These are phyloP conservation scores for Acacia pycnantha DNA, from an alignment of 331 rosid genomes.

Conservation along the genomic window DNA sequence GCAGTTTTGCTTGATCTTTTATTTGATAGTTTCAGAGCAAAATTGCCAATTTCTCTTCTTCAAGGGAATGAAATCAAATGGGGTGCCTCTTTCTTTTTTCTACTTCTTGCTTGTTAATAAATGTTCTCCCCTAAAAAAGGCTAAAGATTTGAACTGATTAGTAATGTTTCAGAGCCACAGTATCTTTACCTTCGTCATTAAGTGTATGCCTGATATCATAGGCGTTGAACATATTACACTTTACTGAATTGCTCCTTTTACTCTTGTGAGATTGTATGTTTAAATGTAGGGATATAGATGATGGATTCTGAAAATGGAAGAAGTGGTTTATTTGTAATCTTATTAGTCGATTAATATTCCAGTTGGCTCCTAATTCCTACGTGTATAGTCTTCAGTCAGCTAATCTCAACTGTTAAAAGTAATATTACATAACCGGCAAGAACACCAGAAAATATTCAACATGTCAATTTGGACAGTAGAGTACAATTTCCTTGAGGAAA, in stretches of 20 bases:
- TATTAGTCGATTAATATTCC: slow-evolving; percentile 13
- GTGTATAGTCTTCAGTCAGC: neutral
- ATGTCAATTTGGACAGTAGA: neutral
- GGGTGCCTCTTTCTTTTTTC: slow-evolving; percentile 3
- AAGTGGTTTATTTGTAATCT: neutral
- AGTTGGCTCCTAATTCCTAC: neutral
- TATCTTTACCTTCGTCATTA: neutral
- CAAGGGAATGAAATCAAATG: slow-evolving; percentile 7
- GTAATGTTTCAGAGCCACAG: neutral
- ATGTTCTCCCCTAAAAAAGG: neutral
- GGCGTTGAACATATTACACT: neutral
- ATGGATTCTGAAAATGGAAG: neutral
- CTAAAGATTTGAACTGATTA: slow-evolving; percentile 3
- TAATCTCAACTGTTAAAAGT: neutral
- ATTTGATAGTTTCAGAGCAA: neutral
- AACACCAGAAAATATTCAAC: neutral
- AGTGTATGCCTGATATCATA: neutral
- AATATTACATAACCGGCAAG: neutral
- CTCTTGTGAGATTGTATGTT: neutral
- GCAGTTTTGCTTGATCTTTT: neutral
- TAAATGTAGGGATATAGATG: neutral
- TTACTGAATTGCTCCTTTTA: neutral
- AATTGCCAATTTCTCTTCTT: slow-evolving; percentile 17
- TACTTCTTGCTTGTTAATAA: neutral
- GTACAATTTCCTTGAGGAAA: neutral